A percentile compares a stretch with the other conserved stretches of the same genome.
These are phyloP conservation scores for Cylindricascospora bacillispora DNA, from an alignment of 1,139 yeast species.

Conservation along the genomic window DNA sequence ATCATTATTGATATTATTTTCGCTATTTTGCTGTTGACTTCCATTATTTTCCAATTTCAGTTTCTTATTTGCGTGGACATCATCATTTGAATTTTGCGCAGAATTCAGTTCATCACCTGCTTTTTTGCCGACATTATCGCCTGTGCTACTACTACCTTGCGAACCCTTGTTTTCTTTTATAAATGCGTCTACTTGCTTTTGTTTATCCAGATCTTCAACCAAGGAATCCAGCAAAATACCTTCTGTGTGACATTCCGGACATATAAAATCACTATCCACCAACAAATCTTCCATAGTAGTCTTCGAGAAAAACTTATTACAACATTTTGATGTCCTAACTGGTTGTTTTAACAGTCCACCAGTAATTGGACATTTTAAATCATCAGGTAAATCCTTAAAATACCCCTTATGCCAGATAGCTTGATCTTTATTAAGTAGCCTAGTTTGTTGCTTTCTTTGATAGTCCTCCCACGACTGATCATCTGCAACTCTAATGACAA, in stretches of 20 bases:
- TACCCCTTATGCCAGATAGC: conserved; percentile 19
- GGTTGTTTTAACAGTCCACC: conserved; percentile 56
- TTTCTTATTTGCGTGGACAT: conserved; percentile 1
- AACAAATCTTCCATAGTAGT: conserved; percentile 57
- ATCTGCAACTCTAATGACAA: conserved; percentile 91
- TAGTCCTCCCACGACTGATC: conserved; percentile 81
- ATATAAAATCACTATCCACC: conserved; percentile 74
- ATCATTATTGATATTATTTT: too few species aligned
- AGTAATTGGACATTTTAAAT: conserved; percentile 46
- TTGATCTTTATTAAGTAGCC: conserved; percentile 39
- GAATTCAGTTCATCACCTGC: background rate
- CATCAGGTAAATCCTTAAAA: conserved; percentile 27
- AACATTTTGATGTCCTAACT: conserved; percentile 71
- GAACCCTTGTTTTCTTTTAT: conserved; percentile 25
- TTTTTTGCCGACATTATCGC: background rate
- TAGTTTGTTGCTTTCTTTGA: conserved; percentile 53
- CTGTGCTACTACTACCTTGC: background rate
- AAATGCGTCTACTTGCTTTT: conserved; percentile 40
- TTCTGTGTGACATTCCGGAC: conserved; percentile 72
- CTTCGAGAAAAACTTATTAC: conserved; percentile 47
- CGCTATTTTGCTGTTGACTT: too few species aligned
- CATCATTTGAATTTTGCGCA: background rate
- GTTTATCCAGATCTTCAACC: conserved; percentile 46
- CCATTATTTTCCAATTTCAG: conserved; percentile 5
- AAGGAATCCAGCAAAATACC: conserved; percentile 70